Conservation (phyloP, 345 rosid species). For the Bretschneidera sinensis region DNA sequence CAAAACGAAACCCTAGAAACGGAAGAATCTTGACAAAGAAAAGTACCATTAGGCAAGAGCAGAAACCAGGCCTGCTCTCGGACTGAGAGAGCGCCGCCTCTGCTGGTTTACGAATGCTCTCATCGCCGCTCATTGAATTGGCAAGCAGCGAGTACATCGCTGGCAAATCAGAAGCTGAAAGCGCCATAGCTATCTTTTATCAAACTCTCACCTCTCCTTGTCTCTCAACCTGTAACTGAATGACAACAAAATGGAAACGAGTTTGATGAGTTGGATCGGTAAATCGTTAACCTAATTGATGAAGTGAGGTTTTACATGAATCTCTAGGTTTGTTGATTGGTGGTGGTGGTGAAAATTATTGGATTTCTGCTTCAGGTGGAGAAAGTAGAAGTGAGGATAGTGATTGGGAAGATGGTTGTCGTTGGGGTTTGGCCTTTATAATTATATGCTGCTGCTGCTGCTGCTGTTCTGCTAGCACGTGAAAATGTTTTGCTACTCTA, state of each 20-base stretch:
- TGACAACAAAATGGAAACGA: constrained; percentile 7
- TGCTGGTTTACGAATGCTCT: constrained; percentile 72
- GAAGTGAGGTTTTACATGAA: constrained; percentile 1
- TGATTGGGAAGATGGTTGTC: neutral
- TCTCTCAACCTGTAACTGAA: constrained; percentile 8
- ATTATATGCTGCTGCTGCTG: too few species aligned
- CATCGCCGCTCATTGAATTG: constrained; percentile 91
- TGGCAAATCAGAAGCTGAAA: constrained; percentile 85
- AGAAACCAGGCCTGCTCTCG: constrained; percentile 89
- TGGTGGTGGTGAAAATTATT: neutral
- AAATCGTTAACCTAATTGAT: constrained; percentile 21
- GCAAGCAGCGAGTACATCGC: constrained; percentile 67
- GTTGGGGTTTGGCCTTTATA: neutral
- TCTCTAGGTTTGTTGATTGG: neutral
- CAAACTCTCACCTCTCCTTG: neutral
- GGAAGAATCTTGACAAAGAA: constrained; percentile 2
- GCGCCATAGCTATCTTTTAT: constrained; percentile 48
- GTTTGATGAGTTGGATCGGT: constrained; percentile 38
- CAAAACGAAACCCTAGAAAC: constrained; percentile 25
- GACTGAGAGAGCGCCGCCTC: constrained; percentile 84
- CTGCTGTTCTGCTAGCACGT: too few species aligned
- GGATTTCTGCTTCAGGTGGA: neutral
- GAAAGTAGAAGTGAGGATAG: constrained; percentile 5
- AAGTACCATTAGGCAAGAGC: constrained; percentile 87
- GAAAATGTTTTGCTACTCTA: too few species aligned